Base-by-base conservation (phyloP, 768 basidiomycete genomes). In the Tulasnella sp. region DNA sequence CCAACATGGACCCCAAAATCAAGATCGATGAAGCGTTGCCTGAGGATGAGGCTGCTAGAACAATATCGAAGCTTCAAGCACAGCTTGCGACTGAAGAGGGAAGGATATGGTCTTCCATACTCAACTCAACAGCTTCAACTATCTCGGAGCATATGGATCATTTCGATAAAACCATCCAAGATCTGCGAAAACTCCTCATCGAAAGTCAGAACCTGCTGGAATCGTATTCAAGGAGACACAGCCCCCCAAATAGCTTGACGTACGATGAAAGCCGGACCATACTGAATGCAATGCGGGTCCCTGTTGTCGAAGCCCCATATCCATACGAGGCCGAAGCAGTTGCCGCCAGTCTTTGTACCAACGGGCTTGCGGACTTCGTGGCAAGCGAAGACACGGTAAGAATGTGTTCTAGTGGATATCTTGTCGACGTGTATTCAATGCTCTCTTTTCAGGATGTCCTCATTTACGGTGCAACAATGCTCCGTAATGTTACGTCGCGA, bases 371-470 rank as follows among this genome's bases (percentile, higher is more conserved):
- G 0, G 95, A 98, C 85, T 96, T 90, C 83, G 96, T 97, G 27
- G 94, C 90, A 5, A 97, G 93, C 81, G 96, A 98, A 86, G 96
- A 98, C 84, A 94, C 94, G 34, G 93, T 93, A 83, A 46, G 88
- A 52, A n/a, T 52, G 52, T 24, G 80, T 19, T 77, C 44, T 76
- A 68, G 44, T 75, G 74, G 40, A 40, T 42, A 74, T 80, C 56
- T 44, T 52, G 52, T 7, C 21, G 24, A 52, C 8, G 24, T 39
- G 27, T 62, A 27, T 36, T 52, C 52, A 34, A 62, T 38, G 8
- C 14, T 18, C 12, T 52, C 75, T 34, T 62, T 77, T 8, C 81
- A 94, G 93, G 94, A 96, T 82, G 94, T 95, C 19, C 86, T 96
- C 56, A 87, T 93, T 2, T 95, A 95, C 84, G 93, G 91, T 82